Base-by-base conservation (phyloP, 345 rosid species). In the Excoecaria agallocha region DNA sequence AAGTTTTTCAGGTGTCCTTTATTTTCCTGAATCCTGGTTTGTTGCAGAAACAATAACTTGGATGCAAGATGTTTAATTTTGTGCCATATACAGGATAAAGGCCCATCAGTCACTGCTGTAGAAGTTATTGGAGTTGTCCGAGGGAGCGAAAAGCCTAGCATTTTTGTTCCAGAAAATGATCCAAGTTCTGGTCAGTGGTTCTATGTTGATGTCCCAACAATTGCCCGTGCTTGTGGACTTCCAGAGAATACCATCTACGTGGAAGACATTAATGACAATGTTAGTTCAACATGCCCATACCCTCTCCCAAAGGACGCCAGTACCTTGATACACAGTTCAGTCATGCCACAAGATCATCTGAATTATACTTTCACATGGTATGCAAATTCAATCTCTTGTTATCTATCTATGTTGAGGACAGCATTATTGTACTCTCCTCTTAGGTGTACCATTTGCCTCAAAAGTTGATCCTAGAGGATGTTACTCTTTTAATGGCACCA, bases 341-440 rank as follows among this genome's bases (percentile, higher is more conserved):
- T 95, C 61, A 95, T 91, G 99, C 99, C 99, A 15, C 97, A 89
- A 63, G 97, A 93, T 81, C 99, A 95, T 85, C 89, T 93, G n/a
- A 91, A 95, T 75, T 95, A 95, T 80, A 82, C 87, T 25, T 78
- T 95, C 78, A 93, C 98, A 79, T 91, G 98, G 99, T 95, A 91
- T 62, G 80, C 62, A 71, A 56, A 8, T 64, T 66, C 64, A 0
- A 41, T 13, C 51, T 66, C 74, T 67, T 72, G 20, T 61, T 48
- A n/a, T 48, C 12, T 46, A 10, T 46, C 41, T 3, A 35, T 20
- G 35, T 38, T 6, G 12, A 10, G 20, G 37, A 35, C 6, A 43
- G 51, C 30, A 22, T 65, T 6, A 15, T 10, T 65, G 13, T 3
- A 65, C 25, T 13, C 10, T 68, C 5, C 6, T 68, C 5, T 50